Conservation (phyloP, 768 basidiomycete genomes). For the Podaxis sp. region DNA sequence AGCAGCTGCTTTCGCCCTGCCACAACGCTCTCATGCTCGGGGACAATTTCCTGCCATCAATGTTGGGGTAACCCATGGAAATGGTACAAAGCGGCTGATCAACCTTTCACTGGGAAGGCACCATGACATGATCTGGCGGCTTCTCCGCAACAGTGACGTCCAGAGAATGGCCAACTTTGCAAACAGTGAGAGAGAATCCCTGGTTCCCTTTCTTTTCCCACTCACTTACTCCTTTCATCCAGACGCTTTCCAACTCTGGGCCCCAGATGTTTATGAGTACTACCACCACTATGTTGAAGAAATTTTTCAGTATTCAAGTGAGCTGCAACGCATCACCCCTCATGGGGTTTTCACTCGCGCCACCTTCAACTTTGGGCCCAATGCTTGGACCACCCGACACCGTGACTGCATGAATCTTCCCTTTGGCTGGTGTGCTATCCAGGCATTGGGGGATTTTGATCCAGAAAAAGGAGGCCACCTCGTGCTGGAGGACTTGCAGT, state of each 20-base stretch:
- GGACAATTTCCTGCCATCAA: background rate
- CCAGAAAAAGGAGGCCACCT: background rate
- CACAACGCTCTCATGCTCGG: background rate
- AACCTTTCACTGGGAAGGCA: background rate
- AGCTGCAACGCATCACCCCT: background rate
- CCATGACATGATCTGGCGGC: background rate
- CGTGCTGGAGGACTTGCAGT: background rate
- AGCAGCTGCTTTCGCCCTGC: background rate
- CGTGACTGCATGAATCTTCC: background rate
- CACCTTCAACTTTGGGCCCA: slow-evolving; percentile 7
- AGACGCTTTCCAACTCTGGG: background rate
- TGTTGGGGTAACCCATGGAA: background rate
- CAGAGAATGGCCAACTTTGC: no score
- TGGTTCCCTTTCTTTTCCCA: no score
- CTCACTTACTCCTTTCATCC: background rate
- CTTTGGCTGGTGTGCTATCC: slow-evolving; percentile 1
- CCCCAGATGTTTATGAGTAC: background rate
- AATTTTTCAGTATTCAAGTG: background rate
- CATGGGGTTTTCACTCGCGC: background rate
- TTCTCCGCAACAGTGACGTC: background rate
- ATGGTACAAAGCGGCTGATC: background rate
- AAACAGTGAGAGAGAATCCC: no score
- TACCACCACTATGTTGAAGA: background rate
- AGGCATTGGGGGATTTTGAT: background rate
- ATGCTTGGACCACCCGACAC: background rate